phyloP scores from a whole-genome alignment of 148 eudicot genomes.

The Pharnaceum exiguum region DNA sequence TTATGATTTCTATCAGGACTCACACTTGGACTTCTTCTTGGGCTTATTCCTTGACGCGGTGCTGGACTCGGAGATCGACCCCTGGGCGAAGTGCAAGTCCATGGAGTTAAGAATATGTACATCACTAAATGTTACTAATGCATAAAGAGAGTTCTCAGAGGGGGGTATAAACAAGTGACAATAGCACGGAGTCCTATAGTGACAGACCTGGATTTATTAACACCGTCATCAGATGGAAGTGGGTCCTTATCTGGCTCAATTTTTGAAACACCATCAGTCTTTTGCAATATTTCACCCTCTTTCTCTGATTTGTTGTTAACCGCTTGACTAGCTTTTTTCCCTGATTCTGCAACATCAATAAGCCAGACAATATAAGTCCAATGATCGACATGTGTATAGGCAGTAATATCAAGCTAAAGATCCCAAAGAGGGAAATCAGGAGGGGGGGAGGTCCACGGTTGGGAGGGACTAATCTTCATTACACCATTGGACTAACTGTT shows the following conservation, averaged over 20 bases:
- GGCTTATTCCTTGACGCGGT: slow-evolving; percentile 26
- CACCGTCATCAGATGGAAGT: slow-evolving; percentile 27
- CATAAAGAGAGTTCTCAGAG: background rate
- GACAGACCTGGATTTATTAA: slow-evolving; percentile 54
- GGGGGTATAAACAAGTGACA: background rate
- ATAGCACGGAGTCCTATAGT: slow-evolving; percentile 2
- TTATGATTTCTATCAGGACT: slow-evolving; percentile 42
- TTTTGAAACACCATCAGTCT: slow-evolving; percentile 21
- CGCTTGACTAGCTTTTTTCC: slow-evolving; percentile 33
- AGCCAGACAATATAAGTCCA: slow-evolving; percentile 1
- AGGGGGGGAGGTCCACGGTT: too few relatives aligned
- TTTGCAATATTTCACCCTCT: slow-evolving; percentile 40
- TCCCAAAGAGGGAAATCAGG: too few relatives aligned
- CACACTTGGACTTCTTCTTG: slow-evolving; percentile 33
- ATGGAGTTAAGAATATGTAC: background rate
- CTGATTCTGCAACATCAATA: slow-evolving; percentile 26
- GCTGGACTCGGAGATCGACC: slow-evolving; percentile 33
- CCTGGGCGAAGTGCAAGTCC: slow-evolving; percentile 12
- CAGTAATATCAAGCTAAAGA: too few relatives aligned
- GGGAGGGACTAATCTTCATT: too few relatives aligned
- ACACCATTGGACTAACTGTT: too few relatives aligned
- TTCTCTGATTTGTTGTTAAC: slow-evolving; percentile 25
- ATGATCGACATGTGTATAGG: background rate
- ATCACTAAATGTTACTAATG: background rate
- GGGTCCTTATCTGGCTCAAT: slow-evolving; percentile 32